Evolutionary conservation across 1,284 basidiomycete species (phyloP), one percentile per base, ranked within the genome.

Genomic region (Moesziomyces parantarcticus): DNA sequence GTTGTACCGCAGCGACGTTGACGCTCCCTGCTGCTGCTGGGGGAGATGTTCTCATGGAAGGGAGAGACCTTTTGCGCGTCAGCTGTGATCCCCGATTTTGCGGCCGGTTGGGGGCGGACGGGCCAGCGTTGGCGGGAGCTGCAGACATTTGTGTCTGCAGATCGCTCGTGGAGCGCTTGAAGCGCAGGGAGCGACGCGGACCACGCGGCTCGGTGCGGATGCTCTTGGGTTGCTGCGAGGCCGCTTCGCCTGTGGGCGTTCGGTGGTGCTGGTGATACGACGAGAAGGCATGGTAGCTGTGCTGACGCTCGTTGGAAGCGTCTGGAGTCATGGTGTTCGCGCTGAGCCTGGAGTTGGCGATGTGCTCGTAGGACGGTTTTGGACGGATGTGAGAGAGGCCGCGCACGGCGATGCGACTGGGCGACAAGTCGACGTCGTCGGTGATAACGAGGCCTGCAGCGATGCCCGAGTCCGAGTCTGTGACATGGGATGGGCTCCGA

Each of bases 361-460:
- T n/a, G 11, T 26, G 22, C 25, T 23, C 48, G 43, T 44, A 29
- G 45, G 46, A 39, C 14, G 42, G 40, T 7, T 29, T 50, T 34
- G 62, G 55, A 5, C 46, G 34, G 16, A 36, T 61, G 13, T 50
- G 18, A 2, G 65, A 36, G 14, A 62, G 43, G 14, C 47, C 36
- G 18, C 58, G 65, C 14, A 58, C 55, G 34, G 55, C 55, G 25
- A 79, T 69, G 23, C 78, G 67, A 51, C 74, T 74, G 2, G 77
- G 59, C 18, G 76, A 78, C 10, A 79, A 58, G 43, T 79, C 78
- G 34, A 78, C 53, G 45, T 79, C 76, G 47, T 79, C 78, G 5
- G 76, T 75, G 50, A 79, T 79, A 36, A 79, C 50, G 16, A 79
- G 56, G 7, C 78, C 78, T 7, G 61, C 67, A 18, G 74, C 68